Conservation (phyloP, 2,329 filamentous ascomycete species). For the Colletotrichum trifolii region DNA sequence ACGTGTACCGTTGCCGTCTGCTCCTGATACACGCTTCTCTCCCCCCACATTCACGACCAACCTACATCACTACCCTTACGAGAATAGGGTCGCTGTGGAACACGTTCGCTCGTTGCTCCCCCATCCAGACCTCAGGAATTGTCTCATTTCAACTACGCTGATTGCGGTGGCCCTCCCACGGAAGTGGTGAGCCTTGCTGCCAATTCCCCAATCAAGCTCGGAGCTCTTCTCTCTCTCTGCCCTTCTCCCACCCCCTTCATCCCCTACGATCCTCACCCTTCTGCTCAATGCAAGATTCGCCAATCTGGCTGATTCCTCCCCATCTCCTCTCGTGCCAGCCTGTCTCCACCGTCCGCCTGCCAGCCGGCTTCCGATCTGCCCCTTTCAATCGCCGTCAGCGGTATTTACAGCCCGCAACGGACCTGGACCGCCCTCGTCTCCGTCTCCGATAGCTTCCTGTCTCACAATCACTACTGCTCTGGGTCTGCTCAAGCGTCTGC, state of each 20-base stretch:
- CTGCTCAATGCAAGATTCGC: conserved; percentile 9
- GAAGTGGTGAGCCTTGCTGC: conserved; percentile 62
- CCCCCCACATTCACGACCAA: conserved; percentile 50
- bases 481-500: conserved; percentile 35
- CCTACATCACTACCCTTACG: conserved; percentile 4
- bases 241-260: conserved; percentile 41
- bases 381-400: conserved; percentile 32
- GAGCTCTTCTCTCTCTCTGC: background rate
- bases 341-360: conserved; percentile 35
- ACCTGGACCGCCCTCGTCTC: conserved; percentile 36
- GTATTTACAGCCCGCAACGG: conserved; percentile 40
- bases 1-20: conserved; percentile 53
- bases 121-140: conserved; percentile 57
- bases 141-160: conserved; percentile 59
- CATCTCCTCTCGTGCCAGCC: conserved; percentile 42
- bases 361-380: conserved; percentile 17
- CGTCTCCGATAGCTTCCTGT: conserved; percentile 22
- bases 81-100: conserved; percentile 63
- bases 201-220: conserved; percentile 5
- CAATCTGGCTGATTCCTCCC: conserved; percentile 25
- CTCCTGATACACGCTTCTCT: conserved; percentile 41
- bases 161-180: conserved; percentile 46
- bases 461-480: conserved; percentile 28
- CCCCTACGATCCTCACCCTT: conserved; percentile 38
- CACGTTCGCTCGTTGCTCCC: conserved; percentile 75